These are phyloP conservation scores for Xenosphaeropsis pyriputrescens DNA, from an alignment of 2,329 filamentous ascomycete genomes.

Conservation along the genomic window DNA sequence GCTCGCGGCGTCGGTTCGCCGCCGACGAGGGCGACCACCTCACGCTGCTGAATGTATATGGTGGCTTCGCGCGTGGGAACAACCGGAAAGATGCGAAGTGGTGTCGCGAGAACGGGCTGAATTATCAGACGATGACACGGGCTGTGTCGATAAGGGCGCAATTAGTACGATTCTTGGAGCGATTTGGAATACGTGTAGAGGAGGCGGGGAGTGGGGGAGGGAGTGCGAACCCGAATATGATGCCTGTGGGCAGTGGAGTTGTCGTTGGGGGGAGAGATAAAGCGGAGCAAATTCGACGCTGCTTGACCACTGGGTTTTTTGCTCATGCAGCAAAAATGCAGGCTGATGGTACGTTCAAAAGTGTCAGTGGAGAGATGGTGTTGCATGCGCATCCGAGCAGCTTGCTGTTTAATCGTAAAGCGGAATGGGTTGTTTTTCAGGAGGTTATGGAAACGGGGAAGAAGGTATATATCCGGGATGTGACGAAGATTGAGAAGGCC, in stretches of 20 bases:
- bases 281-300: constrained; percentile 66
- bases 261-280: constrained; percentile 28
- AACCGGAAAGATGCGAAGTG: constrained; percentile 65
- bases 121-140: constrained; percentile 69
- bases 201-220: constrained; percentile 36
- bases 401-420: constrained; percentile 91
- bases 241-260: constrained; percentile 9
- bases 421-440: constrained; percentile 92
- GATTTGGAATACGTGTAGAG: constrained; percentile 59
- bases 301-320: constrained; percentile 83
- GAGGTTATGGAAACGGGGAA: constrained; percentile 80
- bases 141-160: constrained; percentile 81
- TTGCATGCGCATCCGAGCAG: constrained; percentile 85
- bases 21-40: constrained; percentile 90
- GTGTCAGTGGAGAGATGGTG: constrained; percentile 63
- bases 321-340: constrained; percentile 90
- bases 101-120: constrained; percentile 75
- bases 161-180: constrained; percentile 72
- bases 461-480: constrained; percentile 81
- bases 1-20: constrained; percentile 65
- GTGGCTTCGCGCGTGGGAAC: constrained; percentile 64
- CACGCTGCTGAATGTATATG: constrained; percentile 86
- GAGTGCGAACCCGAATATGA: constrained; percentile 13
- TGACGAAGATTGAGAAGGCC: constrained; percentile 86
- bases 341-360: constrained; percentile 77